These are phyloP conservation scores for Fusarium hainanense DNA, from an alignment of 2,329 filamentous ascomycete genomes.

Conservation along the genomic window DNA sequence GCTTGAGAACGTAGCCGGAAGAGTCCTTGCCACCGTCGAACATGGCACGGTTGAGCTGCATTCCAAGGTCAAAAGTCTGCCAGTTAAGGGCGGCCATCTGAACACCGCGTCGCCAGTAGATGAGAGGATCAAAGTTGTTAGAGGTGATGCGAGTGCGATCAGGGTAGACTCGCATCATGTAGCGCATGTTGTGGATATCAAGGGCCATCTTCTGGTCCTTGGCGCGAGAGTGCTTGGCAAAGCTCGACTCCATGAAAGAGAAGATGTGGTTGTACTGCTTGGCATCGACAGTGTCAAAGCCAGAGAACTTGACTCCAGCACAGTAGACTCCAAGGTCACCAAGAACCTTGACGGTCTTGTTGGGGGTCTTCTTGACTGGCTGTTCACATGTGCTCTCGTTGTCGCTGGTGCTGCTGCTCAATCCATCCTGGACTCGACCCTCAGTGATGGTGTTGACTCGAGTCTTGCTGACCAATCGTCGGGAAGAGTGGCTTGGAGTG, in stretches of 20 bases:
- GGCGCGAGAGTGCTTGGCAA: conserved; percentile 81
- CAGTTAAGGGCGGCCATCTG: conserved; percentile 99
- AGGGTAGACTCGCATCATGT: conserved; percentile 95
- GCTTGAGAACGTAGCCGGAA: conserved; percentile 94
- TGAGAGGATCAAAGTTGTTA: conserved; percentile 92
- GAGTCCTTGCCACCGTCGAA: conserved; percentile 89
- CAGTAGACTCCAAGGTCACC: conserved; percentile 86
- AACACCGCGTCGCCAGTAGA: conserved; percentile 93
- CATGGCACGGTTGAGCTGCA: conserved; percentile 98
- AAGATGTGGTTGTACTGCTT: conserved; percentile 94
- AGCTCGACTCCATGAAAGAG: conserved; percentile 91
- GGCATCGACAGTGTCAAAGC: conserved; percentile 81
- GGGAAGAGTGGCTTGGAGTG: conserved; percentile 62
- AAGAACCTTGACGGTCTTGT: conserved; percentile 86
- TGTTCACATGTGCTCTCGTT: conserved; percentile 77
- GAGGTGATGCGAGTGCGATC: conserved; percentile 84
- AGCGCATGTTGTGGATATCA: conserved; percentile 89
- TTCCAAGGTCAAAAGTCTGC: conserved; percentile 96
- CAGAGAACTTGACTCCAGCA: conserved; percentile 81
- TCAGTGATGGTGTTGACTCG: conserved; percentile 69
- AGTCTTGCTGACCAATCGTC: conserved; percentile 60
- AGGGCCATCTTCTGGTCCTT: conserved; percentile 81
- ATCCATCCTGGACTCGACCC: conserved; percentile 64
- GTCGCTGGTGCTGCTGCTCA: conserved; percentile 78
- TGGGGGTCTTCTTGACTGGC: conserved; percentile 71